Evolutionary conservation across 352 stramenopile genomes (phyloP).

Genomic region (Phytophthora quininea): DNA sequence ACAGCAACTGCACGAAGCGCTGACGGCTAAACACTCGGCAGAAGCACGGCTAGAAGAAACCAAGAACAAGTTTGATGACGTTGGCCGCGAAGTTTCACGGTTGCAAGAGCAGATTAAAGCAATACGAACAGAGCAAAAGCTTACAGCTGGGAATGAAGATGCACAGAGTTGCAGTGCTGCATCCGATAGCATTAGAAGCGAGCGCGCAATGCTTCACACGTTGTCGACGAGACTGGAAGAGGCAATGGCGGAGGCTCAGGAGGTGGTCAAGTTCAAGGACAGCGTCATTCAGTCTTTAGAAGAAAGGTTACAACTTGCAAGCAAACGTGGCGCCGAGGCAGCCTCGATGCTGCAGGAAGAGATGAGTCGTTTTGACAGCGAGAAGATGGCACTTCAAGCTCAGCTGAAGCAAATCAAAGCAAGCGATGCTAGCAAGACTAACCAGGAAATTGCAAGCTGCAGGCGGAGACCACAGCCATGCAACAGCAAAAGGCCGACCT

Average conservation of each 20-base stretch:
- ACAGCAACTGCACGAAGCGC: constrained; percentile 52
- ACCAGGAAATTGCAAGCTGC: constrained; percentile 24
- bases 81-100: constrained; percentile 45
- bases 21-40: constrained; percentile 44
- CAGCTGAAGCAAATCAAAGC: constrained; percentile 31
- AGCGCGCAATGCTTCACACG: constrained; percentile 56
- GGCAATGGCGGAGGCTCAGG: constrained; percentile 73
- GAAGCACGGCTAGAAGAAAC: constrained; percentile 43
- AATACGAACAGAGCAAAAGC: constrained; percentile 34
- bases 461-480: constrained; percentile 12
- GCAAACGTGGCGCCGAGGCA: constrained; percentile 25
- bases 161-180: background rate
- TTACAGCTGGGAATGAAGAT: background rate
- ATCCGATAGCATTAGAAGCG: constrained; percentile 13
- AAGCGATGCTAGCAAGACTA: background rate
- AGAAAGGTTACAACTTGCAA: constrained; percentile 37
- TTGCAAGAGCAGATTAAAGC: constrained; percentile 52
- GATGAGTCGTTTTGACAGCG: constrained; percentile 23
- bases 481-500: constrained; percentile 43
- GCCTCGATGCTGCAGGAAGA: constrained; percentile 23
- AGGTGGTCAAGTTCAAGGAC: constrained; percentile 75
- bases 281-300: constrained; percentile 59
- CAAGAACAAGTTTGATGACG: constrained; percentile 48
- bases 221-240: constrained; percentile 60
- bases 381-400: constrained; percentile 19